A percentile compares a stretch with the other conserved stretches of the same genome.
Evolutionary conservation across 2,329 filamentous ascomycete species (phyloP).

Genomic region (Colletotrichum sojae): DNA sequence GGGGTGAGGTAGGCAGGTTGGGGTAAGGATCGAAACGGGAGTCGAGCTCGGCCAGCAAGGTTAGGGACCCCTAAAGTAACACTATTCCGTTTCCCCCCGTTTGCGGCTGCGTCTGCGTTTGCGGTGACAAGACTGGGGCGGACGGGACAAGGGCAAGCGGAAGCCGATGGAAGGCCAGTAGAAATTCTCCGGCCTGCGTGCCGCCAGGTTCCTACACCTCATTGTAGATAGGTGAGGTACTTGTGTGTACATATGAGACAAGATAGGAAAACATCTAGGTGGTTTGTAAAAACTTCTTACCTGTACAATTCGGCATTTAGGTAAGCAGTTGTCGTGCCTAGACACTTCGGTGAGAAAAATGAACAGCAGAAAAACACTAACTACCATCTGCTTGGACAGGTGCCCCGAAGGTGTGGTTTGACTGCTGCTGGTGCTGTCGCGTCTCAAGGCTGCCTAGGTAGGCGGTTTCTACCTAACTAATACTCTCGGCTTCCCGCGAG

Average conservation of each 20-base stretch:
- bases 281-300: too few species aligned
- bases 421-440: background rate
- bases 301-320: too few species aligned
- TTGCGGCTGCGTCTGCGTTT: conserved; percentile 14
- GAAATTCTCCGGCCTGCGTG: background rate
- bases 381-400: too few species aligned
- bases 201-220: too few species aligned
- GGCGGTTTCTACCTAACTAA: too few species aligned
- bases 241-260: too few species aligned
- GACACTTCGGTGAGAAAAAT: too few species aligned
- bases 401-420: too few species aligned
- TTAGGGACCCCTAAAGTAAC: conserved; percentile 17
- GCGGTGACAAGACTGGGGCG: background rate
- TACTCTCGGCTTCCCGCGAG: background rate
- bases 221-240: too few species aligned
- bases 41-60: conserved; percentile 27
- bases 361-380: too few species aligned
- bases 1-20: conserved; percentile 2
- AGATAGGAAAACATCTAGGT: too few species aligned
- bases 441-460: background rate
- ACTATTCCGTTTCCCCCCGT: conserved; percentile 13
- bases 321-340: too few species aligned
- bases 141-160: background rate
- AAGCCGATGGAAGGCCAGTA: conserved; percentile 25
- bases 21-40: conserved; percentile 23